phyloP scores from a whole-genome alignment of 768 basidiomycete genomes.

The Sutorius australiensis region DNA sequence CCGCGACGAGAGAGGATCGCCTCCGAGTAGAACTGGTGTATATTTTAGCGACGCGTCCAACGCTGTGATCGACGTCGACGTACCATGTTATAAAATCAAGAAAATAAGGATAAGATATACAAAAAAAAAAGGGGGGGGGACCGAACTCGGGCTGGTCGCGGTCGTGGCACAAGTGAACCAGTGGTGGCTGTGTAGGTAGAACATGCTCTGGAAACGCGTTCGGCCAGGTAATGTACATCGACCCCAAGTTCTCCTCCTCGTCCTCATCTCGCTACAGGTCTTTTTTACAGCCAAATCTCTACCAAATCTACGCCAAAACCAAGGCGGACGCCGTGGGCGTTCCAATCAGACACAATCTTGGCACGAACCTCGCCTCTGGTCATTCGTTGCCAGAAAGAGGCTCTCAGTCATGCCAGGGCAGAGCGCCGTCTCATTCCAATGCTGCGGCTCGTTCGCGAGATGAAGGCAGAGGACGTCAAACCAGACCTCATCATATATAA shows the following conservation, averaged over 20 bases:
- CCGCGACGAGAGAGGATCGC: conserved; percentile 91
- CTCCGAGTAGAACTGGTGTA: conserved; percentile 82
- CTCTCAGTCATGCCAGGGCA: conserved; percentile 34
- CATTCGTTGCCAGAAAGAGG: conserved; percentile 33
- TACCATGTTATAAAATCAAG: conserved; percentile 25
- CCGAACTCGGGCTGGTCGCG: neutral
- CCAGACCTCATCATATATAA: conserved; percentile 60
- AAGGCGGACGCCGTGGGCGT: conserved; percentile 26
- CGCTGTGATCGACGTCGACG: neutral
- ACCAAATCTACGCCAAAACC: neutral
- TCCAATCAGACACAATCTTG: conserved; percentile 22
- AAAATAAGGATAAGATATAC: conserved; percentile 18
- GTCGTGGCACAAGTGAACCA: conserved; percentile 16
- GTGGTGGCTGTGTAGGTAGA: conserved; percentile 23
- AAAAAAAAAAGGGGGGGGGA: conserved; percentile 12
- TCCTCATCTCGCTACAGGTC: neutral
- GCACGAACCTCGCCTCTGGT: conserved; percentile 24
- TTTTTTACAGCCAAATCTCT: conserved; percentile 3
- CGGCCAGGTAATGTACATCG: neutral
- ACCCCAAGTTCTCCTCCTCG: neutral
- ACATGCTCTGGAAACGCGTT: conserved; percentile 8
- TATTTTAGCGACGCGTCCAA: neutral
- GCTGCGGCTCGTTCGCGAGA: conserved; percentile 45
- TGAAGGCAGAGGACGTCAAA: conserved; percentile 53
- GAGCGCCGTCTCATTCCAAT: conserved; percentile 35